phyloP scores from a whole-genome alignment of 768 basidiomycete genomes.

The Daedalea quercina region DNA sequence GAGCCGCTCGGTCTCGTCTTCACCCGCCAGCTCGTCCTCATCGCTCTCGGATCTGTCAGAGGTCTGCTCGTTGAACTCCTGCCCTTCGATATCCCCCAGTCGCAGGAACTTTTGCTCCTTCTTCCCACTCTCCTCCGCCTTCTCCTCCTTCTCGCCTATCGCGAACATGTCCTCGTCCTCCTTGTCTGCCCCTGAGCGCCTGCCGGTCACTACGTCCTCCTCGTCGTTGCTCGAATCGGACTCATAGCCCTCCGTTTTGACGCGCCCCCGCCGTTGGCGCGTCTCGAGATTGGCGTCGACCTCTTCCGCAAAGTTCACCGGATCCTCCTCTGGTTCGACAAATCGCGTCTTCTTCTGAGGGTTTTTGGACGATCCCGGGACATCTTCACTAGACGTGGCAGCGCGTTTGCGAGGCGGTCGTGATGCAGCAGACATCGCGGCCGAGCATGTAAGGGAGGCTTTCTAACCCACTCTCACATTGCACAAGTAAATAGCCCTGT shows the following conservation, averaged over 20 bases:
- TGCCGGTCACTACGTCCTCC: conserved; percentile 85
- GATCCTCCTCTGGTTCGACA: conserved; percentile 70
- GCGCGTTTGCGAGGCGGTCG: conserved; percentile 38
- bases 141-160: conserved; percentile 42
- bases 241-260: conserved; percentile 86
- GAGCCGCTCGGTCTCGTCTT: conserved; percentile 70
- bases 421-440: conserved; percentile 2
- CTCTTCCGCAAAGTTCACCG: conserved; percentile 68
- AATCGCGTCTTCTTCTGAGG: conserved; percentile 69
- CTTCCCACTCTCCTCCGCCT: conserved; percentile 35
- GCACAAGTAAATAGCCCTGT: no score
- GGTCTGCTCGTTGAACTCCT: conserved; percentile 66
- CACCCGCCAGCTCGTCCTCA: conserved; percentile 50
- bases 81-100: conserved; percentile 94
- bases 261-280: conserved; percentile 57
- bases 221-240: conserved; percentile 94
- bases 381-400: conserved; percentile 29
- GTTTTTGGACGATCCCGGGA: conserved; percentile 25
- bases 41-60: conserved; percentile 38
- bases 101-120: conserved; percentile 72
- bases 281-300: conserved; percentile 71
- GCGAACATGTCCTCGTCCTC: conserved; percentile 65
- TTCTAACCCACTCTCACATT: no score
- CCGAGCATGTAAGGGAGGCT: background rate
- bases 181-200: conserved; percentile 42